Percentiles rank a stretch among this genome's conserved stretches.
phyloP scores from a whole-genome alignment of 1,139 yeast species.

The Zygotorulaspora mrakii region DNA sequence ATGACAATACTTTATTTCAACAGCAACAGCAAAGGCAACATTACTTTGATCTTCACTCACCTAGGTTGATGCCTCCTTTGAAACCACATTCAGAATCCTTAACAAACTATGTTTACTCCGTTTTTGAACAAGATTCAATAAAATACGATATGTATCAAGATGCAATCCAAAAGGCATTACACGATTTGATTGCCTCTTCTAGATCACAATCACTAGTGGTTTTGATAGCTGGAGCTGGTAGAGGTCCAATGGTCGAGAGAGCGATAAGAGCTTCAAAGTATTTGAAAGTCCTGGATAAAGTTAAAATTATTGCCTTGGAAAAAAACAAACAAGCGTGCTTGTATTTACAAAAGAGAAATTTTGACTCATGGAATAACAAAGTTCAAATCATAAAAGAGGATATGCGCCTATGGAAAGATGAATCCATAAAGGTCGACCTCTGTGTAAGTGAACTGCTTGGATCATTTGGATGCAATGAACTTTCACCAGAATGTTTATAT shows the following conservation, averaged over 20 bases:
- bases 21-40: conserved; percentile 1
- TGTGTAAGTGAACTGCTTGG: conserved; percentile 81
- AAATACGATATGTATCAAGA: conserved; percentile 65
- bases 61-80: conserved; percentile 49
- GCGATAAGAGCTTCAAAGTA: conserved; percentile 44
- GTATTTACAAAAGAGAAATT: conserved; percentile 44
- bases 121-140: conserved; percentile 63
- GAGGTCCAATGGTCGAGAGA: conserved; percentile 71
- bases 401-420: conserved; percentile 48
- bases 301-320: conserved; percentile 57
- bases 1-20: background rate
- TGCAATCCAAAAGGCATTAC: conserved; percentile 61
- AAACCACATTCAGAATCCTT: conserved; percentile 64
- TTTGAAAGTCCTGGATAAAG: conserved; percentile 28
- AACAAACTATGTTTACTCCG: conserved; percentile 55
- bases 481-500: conserved; percentile 71
- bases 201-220: conserved; percentile 35
- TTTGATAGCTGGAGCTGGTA: conserved; percentile 80
- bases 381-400: conserved; percentile 56
- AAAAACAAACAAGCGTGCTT: conserved; percentile 63
- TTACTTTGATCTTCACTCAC: conserved; percentile 12
- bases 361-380: conserved; percentile 42
- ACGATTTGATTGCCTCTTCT: conserved; percentile 34
- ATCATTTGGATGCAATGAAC: conserved; percentile 88
- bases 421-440: conserved; percentile 44